Evolutionary conservation across 169 alveolate genomes (phyloP), one percentile per base, ranked within the genome.

Genomic region (Blepharisma undulans): DNA sequence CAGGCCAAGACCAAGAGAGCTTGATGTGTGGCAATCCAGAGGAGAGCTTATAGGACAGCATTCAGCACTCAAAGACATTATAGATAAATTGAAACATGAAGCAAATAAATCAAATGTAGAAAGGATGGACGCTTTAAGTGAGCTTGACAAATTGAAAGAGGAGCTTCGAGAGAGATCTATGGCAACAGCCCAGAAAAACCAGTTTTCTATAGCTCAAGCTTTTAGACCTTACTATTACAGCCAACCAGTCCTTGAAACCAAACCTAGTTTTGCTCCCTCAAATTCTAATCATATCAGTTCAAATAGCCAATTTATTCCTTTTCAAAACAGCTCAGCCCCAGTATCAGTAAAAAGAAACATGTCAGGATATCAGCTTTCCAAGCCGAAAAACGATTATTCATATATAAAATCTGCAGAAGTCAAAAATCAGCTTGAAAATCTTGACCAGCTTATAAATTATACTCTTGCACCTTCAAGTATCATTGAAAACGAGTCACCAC

Each of bases 71-170:
- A 84, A 60, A 32, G 89, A 84, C 12, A 22, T 21, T 22, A 22
- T 84, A 30, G 29, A 33, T 7, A 84, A 59, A 22, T 30, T 84
- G 36, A 84, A 84, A 29, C 32, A 36, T 60, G 89, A 84, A 10
- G 77, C 79, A 8, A 76, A 29, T 4, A 21, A 4, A 60, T 76
- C 89, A 25, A 36, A 84, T 4, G 79, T 33, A 76, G 27, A 84
- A 59, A n/a, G 89, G 8, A 33, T 2, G 2, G 89, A 84, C 34
- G 74, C 74, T n/a, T 22, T 25, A 36, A 84, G 21, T n/a, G 89
- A 84, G 34, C 77, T 84, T 14, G 89, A 84, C 33, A 1, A 30
- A 84, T 4, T 84, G 74, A 84, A 84, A 76, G 74, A 33, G 14
- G 89, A 84, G 8, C 27, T 84, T 16, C 34, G 77, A 4, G 33